A percentile compares a stretch with the other conserved stretches of the same genome.
These are phyloP conservation scores for Aspergillus novofumigatus DNA, from an alignment of 2,329 filamentous ascomycete species.

Conservation along the genomic window DNA sequence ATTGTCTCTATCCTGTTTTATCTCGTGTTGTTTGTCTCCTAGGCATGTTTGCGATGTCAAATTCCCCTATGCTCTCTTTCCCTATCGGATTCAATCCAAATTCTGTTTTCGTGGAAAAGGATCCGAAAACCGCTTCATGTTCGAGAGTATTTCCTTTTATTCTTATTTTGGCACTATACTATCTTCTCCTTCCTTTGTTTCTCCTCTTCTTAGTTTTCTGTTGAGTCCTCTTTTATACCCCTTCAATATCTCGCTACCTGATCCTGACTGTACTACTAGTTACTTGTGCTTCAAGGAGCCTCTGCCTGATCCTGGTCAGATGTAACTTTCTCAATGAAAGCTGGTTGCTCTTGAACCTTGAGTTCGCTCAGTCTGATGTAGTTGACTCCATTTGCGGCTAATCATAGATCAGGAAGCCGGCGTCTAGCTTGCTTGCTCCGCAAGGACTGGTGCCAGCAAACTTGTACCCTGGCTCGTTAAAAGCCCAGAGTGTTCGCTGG, in stretches of 20 bases:
- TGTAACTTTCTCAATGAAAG: background rate
- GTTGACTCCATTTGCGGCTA: background rate
- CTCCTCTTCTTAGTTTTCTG: constrained; percentile 5
- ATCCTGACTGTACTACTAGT: constrained; percentile 19
- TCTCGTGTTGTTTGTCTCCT: background rate
- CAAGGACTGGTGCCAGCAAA: background rate
- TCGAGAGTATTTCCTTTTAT: constrained; percentile 4
- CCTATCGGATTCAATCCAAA: background rate
- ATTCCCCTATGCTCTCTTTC: background rate
- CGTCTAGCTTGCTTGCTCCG: background rate
- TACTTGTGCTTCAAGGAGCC: constrained; percentile 4
- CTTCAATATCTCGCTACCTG: constrained; percentile 4
- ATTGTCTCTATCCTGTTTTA: background rate
- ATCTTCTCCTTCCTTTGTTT: constrained; percentile 2
- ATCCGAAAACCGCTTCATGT: background rate
- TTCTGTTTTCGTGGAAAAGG: background rate
- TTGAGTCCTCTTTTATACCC: constrained; percentile 19
- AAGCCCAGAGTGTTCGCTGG: background rate
- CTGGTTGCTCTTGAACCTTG: background rate
- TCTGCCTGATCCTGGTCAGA: background rate
- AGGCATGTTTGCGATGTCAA: background rate
- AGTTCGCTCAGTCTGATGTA: background rate
- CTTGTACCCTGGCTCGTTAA: background rate
- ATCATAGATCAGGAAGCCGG: background rate
- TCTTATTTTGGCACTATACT: constrained; percentile 1